These are phyloP conservation scores for Dioscorea alata DNA, from an alignment of 106 monocot genomes.

Conservation along the genomic window DNA sequence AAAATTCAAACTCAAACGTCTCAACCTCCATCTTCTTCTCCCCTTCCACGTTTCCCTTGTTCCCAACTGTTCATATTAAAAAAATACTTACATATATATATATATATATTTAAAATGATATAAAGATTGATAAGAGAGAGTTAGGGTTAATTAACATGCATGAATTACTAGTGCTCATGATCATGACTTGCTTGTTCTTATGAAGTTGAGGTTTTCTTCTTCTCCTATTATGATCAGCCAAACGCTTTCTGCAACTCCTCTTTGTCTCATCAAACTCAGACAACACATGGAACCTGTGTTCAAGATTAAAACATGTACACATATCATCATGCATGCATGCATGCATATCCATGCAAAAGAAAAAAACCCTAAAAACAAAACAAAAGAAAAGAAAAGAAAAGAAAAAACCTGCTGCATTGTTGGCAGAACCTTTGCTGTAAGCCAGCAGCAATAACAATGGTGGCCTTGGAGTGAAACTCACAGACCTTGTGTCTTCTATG, in stretches of 20 bases:
- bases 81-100: background rate
- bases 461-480: slow-evolving; percentile 51
- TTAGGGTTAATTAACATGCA: no score
- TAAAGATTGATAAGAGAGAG: no score
- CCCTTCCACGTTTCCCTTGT: slow-evolving; percentile 4
- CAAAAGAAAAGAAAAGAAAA: no score
- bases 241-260: slow-evolving; percentile 43
- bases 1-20: no score
- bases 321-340: no score
- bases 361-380: no score
- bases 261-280: slow-evolving; percentile 50
- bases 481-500: slow-evolving; percentile 53
- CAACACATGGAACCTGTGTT: slow-evolving; percentile 45
- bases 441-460: slow-evolving; percentile 31
- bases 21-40: slow-evolving; percentile 1
- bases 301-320: no score
- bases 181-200: background rate
- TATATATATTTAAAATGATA: background rate
- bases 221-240: slow-evolving; percentile 56
- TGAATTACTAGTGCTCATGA: no score
- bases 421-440: slow-evolving; percentile 55
- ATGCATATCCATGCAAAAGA: no score
- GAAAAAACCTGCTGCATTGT: slow-evolving; percentile 34
- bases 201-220: slow-evolving; percentile 36
- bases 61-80: background rate